Conservation (phyloP, 805 yeast genomes). For the Hanseniaspora taiwanica region DNA sequence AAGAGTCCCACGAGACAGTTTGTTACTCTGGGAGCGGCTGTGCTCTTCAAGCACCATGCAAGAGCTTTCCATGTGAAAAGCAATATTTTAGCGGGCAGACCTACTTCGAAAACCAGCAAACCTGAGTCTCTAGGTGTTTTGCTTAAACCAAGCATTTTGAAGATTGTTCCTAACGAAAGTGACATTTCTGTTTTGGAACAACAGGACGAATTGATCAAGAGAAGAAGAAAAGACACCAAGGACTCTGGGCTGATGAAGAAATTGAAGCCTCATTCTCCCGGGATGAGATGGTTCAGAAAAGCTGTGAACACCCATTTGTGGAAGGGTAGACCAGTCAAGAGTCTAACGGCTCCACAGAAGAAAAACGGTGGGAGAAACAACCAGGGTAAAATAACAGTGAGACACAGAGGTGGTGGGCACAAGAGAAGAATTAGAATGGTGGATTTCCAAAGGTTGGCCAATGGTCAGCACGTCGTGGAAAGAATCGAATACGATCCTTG, state of each 20-base stretch:
- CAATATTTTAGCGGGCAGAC: background rate
- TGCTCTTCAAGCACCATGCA: background rate
- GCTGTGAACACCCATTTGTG: conserved; percentile 58
- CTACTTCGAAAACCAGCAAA: background rate
- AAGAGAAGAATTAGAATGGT: conserved; percentile 75
- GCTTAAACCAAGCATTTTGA: conserved; percentile 12
- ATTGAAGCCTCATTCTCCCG: conserved; percentile 74
- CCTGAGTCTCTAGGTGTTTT: background rate
- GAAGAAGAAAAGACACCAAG: conserved; percentile 62
- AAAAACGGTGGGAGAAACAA: conserved; percentile 81
- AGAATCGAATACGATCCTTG: conserved; percentile 95
- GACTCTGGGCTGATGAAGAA: conserved; percentile 60
- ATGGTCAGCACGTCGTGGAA: conserved; percentile 67
- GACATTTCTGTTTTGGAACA: conserved; percentile 62
- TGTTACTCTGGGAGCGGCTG: too few relatives aligned
- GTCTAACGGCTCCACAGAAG: conserved; percentile 60
- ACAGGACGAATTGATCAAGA: conserved; percentile 58
- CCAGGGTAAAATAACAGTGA: conserved; percentile 75
- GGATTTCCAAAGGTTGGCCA: conserved; percentile 53
- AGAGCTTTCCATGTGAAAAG: background rate
- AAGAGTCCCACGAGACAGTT: too few relatives aligned
- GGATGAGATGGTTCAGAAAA: conserved; percentile 67
- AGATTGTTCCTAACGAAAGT: conserved; percentile 29
- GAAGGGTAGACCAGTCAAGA: conserved; percentile 70
- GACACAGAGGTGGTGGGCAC: conserved; percentile 97